phyloP scores from a whole-genome alignment of 805 yeast genomes.

The Kodamaea hsintzibuensis region DNA sequence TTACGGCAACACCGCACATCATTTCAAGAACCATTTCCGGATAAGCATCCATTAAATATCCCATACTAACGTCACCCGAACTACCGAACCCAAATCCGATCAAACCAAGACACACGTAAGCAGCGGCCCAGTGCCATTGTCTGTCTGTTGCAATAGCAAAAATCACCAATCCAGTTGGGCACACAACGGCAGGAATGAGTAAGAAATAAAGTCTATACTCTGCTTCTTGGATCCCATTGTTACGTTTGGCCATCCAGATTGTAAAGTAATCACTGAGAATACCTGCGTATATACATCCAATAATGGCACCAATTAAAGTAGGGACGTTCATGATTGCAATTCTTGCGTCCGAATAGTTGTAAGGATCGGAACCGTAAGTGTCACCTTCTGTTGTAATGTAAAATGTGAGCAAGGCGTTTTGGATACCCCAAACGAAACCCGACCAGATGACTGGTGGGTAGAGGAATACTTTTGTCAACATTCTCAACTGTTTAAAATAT shows the following conservation, averaged over 20 bases:
- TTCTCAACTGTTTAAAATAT: slow-evolving; percentile 51
- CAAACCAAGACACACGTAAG: slow-evolving; percentile 62
- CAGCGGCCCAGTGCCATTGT: slow-evolving; percentile 52
- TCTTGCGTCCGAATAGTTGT: slow-evolving; percentile 61
- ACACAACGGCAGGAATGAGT: slow-evolving; percentile 53
- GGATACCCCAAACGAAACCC: slow-evolving; percentile 79
- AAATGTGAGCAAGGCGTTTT: slow-evolving; percentile 73
- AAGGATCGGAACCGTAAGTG: slow-evolving; percentile 63
- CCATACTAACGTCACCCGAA: slow-evolving; percentile 69
- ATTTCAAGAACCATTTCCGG: slow-evolving; percentile 72
- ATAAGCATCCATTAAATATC: slow-evolving; percentile 65
- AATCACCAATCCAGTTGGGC: slow-evolving; percentile 62
- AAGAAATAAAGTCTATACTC: slow-evolving; percentile 63
- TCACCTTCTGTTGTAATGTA: slow-evolving; percentile 75
- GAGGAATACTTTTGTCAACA: slow-evolving; percentile 55
- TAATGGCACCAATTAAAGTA: slow-evolving; percentile 60
- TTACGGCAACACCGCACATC: slow-evolving; percentile 67
- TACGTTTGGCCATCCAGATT: slow-evolving; percentile 58
- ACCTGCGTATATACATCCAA: slow-evolving; percentile 70
- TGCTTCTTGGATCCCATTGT: slow-evolving; percentile 63
- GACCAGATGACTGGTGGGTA: slow-evolving; percentile 67
- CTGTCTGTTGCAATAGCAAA: slow-evolving; percentile 68
- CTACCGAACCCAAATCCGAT: slow-evolving; percentile 72
- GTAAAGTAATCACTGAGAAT: slow-evolving; percentile 59
- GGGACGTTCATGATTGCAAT: slow-evolving; percentile 80